Conservation (phyloP, 2,329 filamentous ascomycete species). For the Tolypocladium sp. region DNA sequence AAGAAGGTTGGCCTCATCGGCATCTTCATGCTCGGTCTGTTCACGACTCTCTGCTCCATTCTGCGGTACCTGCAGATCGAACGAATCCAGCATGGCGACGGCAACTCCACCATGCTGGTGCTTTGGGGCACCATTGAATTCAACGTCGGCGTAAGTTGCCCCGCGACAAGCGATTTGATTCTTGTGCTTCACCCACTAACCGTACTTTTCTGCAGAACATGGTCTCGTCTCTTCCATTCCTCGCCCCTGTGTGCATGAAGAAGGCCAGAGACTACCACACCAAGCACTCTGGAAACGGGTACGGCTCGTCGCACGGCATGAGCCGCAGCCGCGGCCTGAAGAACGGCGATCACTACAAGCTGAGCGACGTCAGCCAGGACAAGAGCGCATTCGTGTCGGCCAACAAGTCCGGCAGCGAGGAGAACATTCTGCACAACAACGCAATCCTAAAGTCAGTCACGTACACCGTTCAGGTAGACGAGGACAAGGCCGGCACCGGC, state of each 20-base stretch:
- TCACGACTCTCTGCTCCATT: constrained; percentile 46
- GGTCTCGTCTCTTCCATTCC: constrained; percentile 35
- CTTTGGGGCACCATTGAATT: constrained; percentile 50
- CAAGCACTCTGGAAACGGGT: constrained; percentile 21
- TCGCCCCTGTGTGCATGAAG: constrained; percentile 31
- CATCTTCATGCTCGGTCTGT: constrained; percentile 43
- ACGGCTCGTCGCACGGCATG: constrained; percentile 16
- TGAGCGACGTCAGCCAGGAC: constrained; percentile 26
- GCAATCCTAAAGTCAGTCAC: constrained; percentile 32
- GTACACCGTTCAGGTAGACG: constrained; percentile 29
- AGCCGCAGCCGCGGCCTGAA: constrained; percentile 14
- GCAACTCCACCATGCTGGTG: constrained; percentile 46
- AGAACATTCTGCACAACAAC: constrained; percentile 26
- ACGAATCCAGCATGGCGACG: constrained; percentile 37
- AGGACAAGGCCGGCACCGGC: constrained; percentile 7
- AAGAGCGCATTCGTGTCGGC: constrained; percentile 17
- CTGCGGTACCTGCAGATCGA: constrained; percentile 42
- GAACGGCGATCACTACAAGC: constrained; percentile 23
- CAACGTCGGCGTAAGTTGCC: constrained; percentile 40
- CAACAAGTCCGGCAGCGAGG: constrained; percentile 23
- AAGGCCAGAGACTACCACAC: constrained; percentile 32
- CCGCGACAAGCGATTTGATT: background rate
- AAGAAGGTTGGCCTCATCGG: constrained; percentile 42
- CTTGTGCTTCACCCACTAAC: background rate
- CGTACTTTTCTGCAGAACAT: constrained; percentile 24